Base-by-base conservation (phyloP, 257 asterid genomes). In the Solanum bulbocastanum region DNA sequence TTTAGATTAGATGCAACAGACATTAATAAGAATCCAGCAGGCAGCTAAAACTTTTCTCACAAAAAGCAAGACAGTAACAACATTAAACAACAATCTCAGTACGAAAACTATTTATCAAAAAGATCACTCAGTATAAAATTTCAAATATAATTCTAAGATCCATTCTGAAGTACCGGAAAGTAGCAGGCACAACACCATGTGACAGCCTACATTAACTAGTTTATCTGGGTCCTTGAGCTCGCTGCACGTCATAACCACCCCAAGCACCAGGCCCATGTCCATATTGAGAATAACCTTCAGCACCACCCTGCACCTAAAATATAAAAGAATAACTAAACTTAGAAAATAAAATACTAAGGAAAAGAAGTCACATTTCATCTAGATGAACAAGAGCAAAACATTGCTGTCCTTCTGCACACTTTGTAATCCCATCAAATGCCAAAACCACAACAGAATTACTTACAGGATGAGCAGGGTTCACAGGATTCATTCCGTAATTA, bases 261-360 rank as follows among this genome's bases (percentile, higher is more conserved):
- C 98, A 96, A 79, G 94, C 89, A 90, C 93, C 95, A 86, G 95
- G 92, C 87, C 92, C 97, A 88, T 95, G 93, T 91, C 91, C 96
- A 79, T 92, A 94, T 86, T 94, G 99, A 89, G 98, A 92, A 95
- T 94, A 94, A 88, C 94, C 95, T 91, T 94, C 98, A 75, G 89
- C 93, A 73, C 94, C 94, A 88, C 93, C 84, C 88, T 94, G 96
- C 73, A 92, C 92, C 98, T 94, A 95, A 88, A 92, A 87, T 68
- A 90, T 40, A 85, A 56, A 87, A 90, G 58, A 65, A 37, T 10
- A 83, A 33, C 83, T 56, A 35, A 86, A 83, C 52, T 87, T 37
- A 56, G 46, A 32, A 5, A 12, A 71, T 15, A 56, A 83, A 75
- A 62, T 69, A 87, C 60, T 58, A 72, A 18, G 46, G 44, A 76